Base-by-base conservation (phyloP, 2,329 filamentous ascomycete genomes). In the Exophiala oligosperma region DNA sequence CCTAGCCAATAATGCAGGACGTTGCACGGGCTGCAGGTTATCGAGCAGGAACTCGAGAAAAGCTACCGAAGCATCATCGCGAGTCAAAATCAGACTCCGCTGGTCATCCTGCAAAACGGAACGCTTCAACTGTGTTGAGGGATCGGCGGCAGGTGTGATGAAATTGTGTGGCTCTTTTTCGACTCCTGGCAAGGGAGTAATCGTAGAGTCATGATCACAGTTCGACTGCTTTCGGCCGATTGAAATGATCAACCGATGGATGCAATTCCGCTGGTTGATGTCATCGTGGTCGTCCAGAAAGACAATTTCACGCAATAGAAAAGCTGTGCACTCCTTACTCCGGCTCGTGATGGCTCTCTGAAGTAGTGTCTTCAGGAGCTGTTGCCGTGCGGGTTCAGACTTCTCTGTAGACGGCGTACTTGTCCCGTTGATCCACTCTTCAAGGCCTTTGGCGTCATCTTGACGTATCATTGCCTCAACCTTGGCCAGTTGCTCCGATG, bases 261-360 rank as follows among this genome's bases (percentile, higher is more conserved):
- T 85, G 71, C 91, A 94, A 71, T 97, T 99, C 11, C 94, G 88
- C 67, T 89, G 87, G 74, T 97, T 96, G 70, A 99, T 91, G 69
- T 97, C 94, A 66, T 96, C 90, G 2, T 89, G 84, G 69, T 96
- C 92, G 50, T 96, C 87, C 2, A 97, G 80, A 1, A 84, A 86
- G 46, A 85, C 82, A 52, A 94, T 81, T 43, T 86, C 82, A 9
- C 79, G 76, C 2, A 99, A 73, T 1, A 97, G 80, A 57, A 82
- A 83, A n/a, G 82, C 77, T 50, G 97, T 89, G 68, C 86, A 92
- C 24, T 79, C 74, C 67, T 83, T 87, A 83, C 60, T 90, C 81
- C 74, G 96, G 87, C 56, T 96, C 74, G 53, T 94, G 77, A 76
- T 92, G 24, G 75, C 70, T 43, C 76, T 72, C 56, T 79, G 77